Conservation (phyloP, 225 moss, liverwort and hornwort genomes). For the Straminergon stramineum region DNA sequence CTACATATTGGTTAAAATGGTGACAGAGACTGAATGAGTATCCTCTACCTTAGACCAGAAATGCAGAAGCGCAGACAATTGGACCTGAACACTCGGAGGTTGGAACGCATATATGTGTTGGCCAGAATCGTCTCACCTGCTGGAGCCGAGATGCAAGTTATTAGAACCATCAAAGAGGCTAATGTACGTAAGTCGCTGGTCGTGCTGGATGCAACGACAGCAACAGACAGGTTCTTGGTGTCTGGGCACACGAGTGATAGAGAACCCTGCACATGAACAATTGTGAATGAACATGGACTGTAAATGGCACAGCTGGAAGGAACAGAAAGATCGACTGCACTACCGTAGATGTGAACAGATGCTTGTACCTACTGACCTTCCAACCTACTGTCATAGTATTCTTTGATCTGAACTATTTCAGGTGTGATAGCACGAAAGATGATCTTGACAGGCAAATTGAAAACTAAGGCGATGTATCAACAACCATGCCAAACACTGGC, state of each 20-base stretch:
- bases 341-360: not conserved
- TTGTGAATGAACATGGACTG: not conserved
- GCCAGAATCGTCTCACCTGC: not conserved
- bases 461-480: not conserved
- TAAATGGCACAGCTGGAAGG: not conserved
- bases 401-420: not conserved
- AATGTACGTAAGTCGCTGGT: not conserved
- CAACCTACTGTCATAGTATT: not conserved
- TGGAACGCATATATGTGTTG: not conserved
- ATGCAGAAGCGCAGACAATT: not conserved
- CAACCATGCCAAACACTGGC: not conserved
- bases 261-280: constrained; percentile 7
- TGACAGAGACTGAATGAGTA: not conserved
- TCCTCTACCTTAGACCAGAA: not conserved
- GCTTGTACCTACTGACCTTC: not conserved
- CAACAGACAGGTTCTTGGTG: constrained; percentile 3
- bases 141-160: not conserved
- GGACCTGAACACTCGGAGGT: not conserved
- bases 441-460: constrained; percentile 1
- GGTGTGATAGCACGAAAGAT: not conserved
- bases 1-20: not conserved
- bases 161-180: not conserved
- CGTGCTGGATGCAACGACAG: not conserved
- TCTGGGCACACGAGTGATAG: constrained; percentile 1
- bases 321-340: not conserved